phyloP scores from a whole-genome alignment of 2,329 filamentous ascomycete species.

The Colletotrichum sp. region DNA sequence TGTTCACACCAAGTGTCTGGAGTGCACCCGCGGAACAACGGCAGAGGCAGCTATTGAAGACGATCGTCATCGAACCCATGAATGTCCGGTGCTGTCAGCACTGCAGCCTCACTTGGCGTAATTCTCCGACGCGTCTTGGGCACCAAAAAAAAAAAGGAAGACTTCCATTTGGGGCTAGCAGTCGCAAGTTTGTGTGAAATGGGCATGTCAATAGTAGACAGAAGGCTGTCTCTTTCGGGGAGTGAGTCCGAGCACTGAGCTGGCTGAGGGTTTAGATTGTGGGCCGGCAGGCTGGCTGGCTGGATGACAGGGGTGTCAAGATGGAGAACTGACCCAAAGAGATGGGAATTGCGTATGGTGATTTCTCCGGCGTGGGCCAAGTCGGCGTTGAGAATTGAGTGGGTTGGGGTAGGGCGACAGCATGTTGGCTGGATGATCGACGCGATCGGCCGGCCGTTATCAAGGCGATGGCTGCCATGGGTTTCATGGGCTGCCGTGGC shows the following conservation, averaged over 20 bases:
- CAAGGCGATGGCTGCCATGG: slow-evolving; percentile 1
- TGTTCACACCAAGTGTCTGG: background rate
- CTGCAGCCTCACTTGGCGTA: slow-evolving; percentile 1
- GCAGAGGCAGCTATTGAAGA: background rate
- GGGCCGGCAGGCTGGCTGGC: background rate
- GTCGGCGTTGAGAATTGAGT: background rate
- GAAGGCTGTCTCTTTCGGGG: background rate
- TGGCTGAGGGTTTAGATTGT: background rate
- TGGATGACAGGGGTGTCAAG: background rate
- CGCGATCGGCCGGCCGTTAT: slow-evolving; percentile 19
- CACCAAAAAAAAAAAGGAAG: background rate
- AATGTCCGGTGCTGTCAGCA: background rate
- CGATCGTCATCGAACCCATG: background rate
- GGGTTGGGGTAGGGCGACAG: slow-evolving; percentile 2
- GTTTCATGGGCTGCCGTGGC: background rate
- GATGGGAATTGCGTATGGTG: background rate
- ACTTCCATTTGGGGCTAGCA: background rate
- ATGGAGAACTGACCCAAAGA: background rate
- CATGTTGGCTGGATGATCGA: slow-evolving; percentile 15
- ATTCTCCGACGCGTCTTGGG: slow-evolving; percentile 7
- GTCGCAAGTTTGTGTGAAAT: background rate
- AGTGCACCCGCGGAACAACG: background rate
- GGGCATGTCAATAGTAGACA: background rate
- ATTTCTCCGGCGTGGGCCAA: background rate
- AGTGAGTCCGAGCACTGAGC: background rate